These are phyloP conservation scores for Posidonia australis DNA, from an alignment of 106 monocot species.

Conservation along the genomic window DNA sequence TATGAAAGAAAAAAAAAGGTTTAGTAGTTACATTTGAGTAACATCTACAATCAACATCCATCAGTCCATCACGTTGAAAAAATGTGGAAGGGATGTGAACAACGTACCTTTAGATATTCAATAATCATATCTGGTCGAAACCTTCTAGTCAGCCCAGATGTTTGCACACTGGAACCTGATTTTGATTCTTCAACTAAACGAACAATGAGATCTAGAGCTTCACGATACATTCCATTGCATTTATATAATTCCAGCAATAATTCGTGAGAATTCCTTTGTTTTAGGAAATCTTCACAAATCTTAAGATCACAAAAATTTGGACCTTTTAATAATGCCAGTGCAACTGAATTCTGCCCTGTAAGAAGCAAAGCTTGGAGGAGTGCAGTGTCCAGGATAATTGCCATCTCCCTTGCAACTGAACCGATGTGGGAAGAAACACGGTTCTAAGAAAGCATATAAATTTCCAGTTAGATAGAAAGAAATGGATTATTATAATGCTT, in stretches of 20 bases:
- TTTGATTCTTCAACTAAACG: conserved; percentile 74
- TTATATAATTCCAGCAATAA: conserved; percentile 81
- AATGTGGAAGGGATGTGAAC: too few species aligned
- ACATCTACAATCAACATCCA: not conserved
- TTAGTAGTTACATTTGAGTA: too few species aligned
- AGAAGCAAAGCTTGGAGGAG: conserved; percentile 80
- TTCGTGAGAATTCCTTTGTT: conserved; percentile 35
- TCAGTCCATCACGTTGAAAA: not conserved
- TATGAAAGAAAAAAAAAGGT: too few species aligned
- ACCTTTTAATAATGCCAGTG: conserved; percentile 73
- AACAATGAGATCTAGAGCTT: conserved; percentile 78
- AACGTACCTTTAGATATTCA: conserved; percentile 87
- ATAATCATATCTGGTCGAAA: conserved; percentile 84
- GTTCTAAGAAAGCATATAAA: conserved; percentile 32
- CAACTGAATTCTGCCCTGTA: conserved; percentile 56
- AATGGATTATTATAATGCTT: too few species aligned
- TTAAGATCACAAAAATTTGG: conserved; percentile 92
- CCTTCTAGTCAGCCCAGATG: conserved; percentile 37
- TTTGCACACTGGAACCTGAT: conserved; percentile 32
- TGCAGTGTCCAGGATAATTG: conserved; percentile 79
- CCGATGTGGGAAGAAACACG: conserved; percentile 58
- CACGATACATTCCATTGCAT: conserved; percentile 80
- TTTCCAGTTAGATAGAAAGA: not conserved
- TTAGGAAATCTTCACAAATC: conserved; percentile 76
- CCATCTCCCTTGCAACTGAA: conserved; percentile 79